Conservation (phyloP, 2,329 filamentous ascomycete species). For the Neonectria neomacrospora region DNA sequence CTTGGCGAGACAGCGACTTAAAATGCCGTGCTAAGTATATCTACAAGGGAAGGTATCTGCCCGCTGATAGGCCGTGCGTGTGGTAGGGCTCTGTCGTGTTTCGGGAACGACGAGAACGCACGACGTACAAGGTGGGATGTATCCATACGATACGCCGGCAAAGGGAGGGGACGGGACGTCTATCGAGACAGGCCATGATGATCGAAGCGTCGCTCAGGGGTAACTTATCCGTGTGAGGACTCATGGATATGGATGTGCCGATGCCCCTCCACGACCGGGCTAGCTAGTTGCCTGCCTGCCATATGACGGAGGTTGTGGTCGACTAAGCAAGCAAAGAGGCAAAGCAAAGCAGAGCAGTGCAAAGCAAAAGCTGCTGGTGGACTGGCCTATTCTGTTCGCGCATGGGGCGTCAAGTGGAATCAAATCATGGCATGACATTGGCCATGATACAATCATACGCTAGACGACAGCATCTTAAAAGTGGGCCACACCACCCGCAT, state of each 20-base stretch:
- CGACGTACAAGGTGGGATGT: neutral
- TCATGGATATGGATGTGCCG: conserved; percentile 3
- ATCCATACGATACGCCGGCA: neutral
- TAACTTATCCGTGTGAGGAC: conserved; percentile 18
- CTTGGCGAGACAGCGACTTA: conserved; percentile 1
- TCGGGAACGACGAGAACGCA: conserved; percentile 11
- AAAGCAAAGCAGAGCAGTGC: conserved; percentile 7
- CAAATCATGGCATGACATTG: conserved; percentile 15
- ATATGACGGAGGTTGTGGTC: conserved; percentile 5
- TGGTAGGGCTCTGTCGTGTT: conserved; percentile 15
- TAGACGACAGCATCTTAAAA: neutral
- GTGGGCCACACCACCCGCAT: neutral
- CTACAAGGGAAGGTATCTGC: neutral
- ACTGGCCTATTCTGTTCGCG: neutral
- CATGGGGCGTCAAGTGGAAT: conserved; percentile 10
- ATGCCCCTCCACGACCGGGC: neutral
- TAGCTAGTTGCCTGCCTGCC: neutral
- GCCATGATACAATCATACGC: neutral
- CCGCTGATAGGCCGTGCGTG: conserved; percentile 13
- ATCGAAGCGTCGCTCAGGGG: conserved; percentile 24
- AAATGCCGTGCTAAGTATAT: conserved; percentile 7
- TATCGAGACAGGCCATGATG: conserved; percentile 23
- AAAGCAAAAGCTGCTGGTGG: conserved; percentile 1
- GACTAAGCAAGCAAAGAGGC: neutral
- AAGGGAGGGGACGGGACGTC: conserved; percentile 13